Evolutionary conservation across 23 red algal species (phyloP).

Genomic region (Gracilaria domingensis): DNA sequence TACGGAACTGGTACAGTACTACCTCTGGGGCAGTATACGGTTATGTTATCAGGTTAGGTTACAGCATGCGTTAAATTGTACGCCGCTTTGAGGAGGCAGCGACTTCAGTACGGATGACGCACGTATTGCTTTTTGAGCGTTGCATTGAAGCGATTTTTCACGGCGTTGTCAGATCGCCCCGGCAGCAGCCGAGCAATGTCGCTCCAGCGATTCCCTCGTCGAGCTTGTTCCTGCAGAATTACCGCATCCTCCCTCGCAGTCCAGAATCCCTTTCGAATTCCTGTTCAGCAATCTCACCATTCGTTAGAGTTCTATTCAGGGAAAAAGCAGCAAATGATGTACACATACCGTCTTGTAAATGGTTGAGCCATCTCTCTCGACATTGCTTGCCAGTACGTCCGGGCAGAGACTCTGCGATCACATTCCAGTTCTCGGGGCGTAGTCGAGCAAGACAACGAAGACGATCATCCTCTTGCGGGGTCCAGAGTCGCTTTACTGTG

Average conservation of each 20-base stretch:
- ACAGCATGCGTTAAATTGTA: background rate
- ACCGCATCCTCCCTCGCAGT: constrained; percentile 68
- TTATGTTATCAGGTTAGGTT: background rate
- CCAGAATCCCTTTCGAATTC: constrained; percentile 60
- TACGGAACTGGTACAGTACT: background rate
- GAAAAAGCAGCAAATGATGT: background rate
- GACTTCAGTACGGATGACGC: background rate
- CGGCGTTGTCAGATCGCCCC: constrained; percentile 82
- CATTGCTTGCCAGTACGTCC: constrained; percentile 93
- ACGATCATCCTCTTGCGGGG: constrained; percentile 45
- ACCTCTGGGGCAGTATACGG: too few species aligned
- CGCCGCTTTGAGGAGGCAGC: too few species aligned
- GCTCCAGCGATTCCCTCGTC: constrained; percentile 85
- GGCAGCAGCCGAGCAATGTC: constrained; percentile 65
- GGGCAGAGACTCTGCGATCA: constrained; percentile 69
- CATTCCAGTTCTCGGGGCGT: constrained; percentile 66
- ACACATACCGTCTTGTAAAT: constrained; percentile 69
- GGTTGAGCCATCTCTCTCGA: constrained; percentile 93
- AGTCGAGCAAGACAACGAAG: constrained; percentile 37
- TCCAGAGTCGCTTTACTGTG: constrained; percentile 68
- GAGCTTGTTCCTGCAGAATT: constrained; percentile 60
- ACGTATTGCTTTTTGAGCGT: constrained; percentile 42
- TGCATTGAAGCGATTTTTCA: constrained; percentile 92
- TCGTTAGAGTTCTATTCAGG: background rate
- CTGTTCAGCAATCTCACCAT: background rate